Conservation (phyloP, 768 basidiomycete genomes). For the Russula virescens region DNA sequence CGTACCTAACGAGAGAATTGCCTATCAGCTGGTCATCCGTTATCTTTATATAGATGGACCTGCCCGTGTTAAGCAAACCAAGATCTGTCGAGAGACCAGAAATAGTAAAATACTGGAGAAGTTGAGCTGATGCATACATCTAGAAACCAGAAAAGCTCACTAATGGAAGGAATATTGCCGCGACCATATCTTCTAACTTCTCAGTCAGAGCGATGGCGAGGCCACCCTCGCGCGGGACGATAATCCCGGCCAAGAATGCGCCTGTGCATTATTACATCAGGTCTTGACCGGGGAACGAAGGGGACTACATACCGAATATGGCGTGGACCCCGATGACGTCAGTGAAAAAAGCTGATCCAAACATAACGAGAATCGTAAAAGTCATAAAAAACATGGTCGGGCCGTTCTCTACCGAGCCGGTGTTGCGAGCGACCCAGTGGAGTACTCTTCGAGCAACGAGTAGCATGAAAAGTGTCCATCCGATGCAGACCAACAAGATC, state of each 20-base stretch:
- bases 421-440: slow-evolving; percentile 65
- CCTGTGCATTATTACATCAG: slow-evolving; percentile 37
- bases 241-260: slow-evolving; percentile 75
- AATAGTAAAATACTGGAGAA: slow-evolving; percentile 75
- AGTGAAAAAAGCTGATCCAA: slow-evolving; percentile 88
- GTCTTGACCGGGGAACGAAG: neutral
- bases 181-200: slow-evolving; percentile 94
- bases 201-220: slow-evolving; percentile 85
- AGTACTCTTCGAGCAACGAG: slow-evolving; percentile 59
- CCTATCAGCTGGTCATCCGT: neutral
- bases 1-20: slow-evolving; percentile 39
- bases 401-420: slow-evolving; percentile 75
- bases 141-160: slow-evolving; percentile 36
- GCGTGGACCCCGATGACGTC: slow-evolving; percentile 90
- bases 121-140: neutral
- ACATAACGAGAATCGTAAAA: slow-evolving; percentile 67
- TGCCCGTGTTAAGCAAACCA: slow-evolving; percentile 73
- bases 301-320: slow-evolving; percentile 60
- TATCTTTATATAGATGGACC: neutral
- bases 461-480: slow-evolving; percentile 72
- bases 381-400: slow-evolving; percentile 92
- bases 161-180: slow-evolving; percentile 83
- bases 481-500: slow-evolving; percentile 74
- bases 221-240: slow-evolving; percentile 84
- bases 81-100: slow-evolving; percentile 90